Evolutionary conservation across 169 alveolate genomes (phyloP).

Genomic region (Eimeria sp.): DNA sequence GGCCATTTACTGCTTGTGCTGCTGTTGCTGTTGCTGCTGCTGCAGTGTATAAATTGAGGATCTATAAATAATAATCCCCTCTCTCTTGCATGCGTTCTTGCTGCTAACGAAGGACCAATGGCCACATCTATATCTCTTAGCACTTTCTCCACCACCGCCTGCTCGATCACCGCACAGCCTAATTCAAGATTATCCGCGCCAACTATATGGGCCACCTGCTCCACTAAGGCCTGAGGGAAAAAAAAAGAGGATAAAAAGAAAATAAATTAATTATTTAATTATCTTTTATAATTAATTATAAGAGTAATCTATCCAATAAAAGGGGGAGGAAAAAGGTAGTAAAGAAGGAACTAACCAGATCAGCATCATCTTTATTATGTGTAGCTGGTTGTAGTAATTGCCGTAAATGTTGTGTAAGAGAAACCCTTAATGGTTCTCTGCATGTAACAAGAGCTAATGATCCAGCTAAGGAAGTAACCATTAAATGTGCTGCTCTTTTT

Average conservation of each 20-base stretch:
- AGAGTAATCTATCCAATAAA: background rate
- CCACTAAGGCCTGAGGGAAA: slow-evolving; percentile 34
- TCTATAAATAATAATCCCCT: slow-evolving; percentile 34
- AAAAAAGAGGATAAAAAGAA: too few species aligned
- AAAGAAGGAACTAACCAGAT: slow-evolving; percentile 70
- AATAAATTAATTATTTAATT: too few species aligned
- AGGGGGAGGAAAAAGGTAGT: background rate
- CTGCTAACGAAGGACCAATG: slow-evolving; percentile 11
- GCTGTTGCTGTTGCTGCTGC: background rate
- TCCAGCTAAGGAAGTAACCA: slow-evolving; percentile 96
- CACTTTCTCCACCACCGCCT: slow-evolving; percentile 97
- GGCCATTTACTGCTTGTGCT: slow-evolving; percentile 74
- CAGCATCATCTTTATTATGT: slow-evolving; percentile 68
- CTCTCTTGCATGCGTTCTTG: slow-evolving; percentile 56
- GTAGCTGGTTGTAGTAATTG: slow-evolving; percentile 77
- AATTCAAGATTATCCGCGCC: slow-evolving; percentile 92
- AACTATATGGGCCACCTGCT: slow-evolving; percentile 81
- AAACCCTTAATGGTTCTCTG: slow-evolving; percentile 94
- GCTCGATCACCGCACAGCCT: slow-evolving; percentile 97
- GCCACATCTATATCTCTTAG: slow-evolving; percentile 90
- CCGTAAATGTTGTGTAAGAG: slow-evolving; percentile 85
- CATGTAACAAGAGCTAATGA: slow-evolving; percentile 98
- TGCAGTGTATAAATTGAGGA: background rate
- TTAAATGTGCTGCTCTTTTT: slow-evolving; percentile 95
- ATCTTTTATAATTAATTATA: too few species aligned